phyloP scores from a whole-genome alignment of 2,329 filamentous ascomycete genomes.

The Fonsecaea nubica region DNA sequence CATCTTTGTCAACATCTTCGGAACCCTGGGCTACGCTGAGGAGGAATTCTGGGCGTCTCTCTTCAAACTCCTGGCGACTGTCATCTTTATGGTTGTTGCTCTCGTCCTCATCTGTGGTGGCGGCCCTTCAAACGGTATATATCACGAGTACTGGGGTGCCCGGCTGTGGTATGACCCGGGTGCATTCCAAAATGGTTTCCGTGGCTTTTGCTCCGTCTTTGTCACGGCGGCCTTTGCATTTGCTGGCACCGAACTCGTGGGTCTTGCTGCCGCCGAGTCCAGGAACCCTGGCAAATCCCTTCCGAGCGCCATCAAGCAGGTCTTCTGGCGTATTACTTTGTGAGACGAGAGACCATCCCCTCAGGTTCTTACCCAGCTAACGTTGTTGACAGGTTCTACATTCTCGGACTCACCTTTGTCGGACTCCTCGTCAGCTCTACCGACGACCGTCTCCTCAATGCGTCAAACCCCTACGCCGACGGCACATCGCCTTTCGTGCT shows the following conservation, averaged over 20 bases:
- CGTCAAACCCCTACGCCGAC: conserved; percentile 47
- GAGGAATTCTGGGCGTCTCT: conserved; percentile 82
- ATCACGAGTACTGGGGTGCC: conserved; percentile 43
- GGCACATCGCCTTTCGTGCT: conserved; percentile 70
- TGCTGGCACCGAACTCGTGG: conserved; percentile 61
- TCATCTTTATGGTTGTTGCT: conserved; percentile 38
- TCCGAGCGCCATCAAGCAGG: conserved; percentile 56
- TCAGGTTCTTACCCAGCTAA: neutral
- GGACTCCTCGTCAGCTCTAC: conserved; percentile 53
- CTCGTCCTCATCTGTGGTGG: conserved; percentile 45
- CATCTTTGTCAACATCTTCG: conserved; percentile 78
- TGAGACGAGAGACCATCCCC: neutral
- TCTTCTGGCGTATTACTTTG: conserved; percentile 59
- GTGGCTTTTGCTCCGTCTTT: conserved; percentile 63
- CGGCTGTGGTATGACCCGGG: conserved; percentile 47
- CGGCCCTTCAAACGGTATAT: conserved; percentile 48
- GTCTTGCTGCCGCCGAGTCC: conserved; percentile 60
- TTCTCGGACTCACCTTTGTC: conserved; percentile 54
- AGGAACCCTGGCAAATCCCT: conserved; percentile 58
- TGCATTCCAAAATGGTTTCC: conserved; percentile 51
- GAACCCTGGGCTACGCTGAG: conserved; percentile 82
- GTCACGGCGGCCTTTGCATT: conserved; percentile 65
- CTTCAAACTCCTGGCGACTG: conserved; percentile 69
- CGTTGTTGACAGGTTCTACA: conserved; percentile 48
- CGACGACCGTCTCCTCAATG: conserved; percentile 50